Percentiles rank a stretch among this genome's conserved stretches.
Conservation (phyloP, 2,329 filamentous ascomycete species). For the Cladosporium austrohemisphaericum region DNA sequence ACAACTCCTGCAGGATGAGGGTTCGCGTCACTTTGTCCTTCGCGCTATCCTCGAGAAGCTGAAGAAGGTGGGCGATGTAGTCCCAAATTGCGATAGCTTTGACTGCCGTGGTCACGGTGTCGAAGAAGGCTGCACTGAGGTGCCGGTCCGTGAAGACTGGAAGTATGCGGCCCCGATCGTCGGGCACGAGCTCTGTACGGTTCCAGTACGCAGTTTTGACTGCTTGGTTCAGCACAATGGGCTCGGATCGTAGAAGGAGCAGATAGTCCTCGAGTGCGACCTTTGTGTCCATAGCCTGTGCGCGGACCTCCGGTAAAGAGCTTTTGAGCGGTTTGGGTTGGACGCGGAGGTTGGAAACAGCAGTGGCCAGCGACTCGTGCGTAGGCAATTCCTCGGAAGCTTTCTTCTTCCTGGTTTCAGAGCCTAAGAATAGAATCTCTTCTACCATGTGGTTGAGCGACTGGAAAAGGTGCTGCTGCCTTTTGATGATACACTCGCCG, state of each 20-base stretch:
- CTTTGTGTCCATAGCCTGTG: constrained; percentile 16
- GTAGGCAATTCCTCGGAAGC: not conserved
- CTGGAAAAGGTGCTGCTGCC: constrained; percentile 4
- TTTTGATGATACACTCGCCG: not conserved
- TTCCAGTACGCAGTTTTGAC: constrained; percentile 15
- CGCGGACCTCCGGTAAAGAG: constrained; percentile 14
- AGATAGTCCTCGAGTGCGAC: constrained; percentile 14
- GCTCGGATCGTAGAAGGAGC: constrained; percentile 16
- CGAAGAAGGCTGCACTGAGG: constrained; percentile 18
- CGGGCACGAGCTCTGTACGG: constrained; percentile 15
- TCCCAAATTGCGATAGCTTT: constrained; percentile 19
- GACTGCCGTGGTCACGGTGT: constrained; percentile 15
- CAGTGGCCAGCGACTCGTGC: not conserved
- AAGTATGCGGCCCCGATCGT: constrained; percentile 17
- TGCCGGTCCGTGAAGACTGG: constrained; percentile 13
- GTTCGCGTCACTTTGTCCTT: constrained; percentile 15
- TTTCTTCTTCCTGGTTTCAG: not conserved
- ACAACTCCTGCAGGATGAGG: constrained; percentile 17
- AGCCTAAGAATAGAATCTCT: constrained; percentile 16
- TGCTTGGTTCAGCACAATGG: constrained; percentile 16
- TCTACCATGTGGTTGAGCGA: constrained; percentile 18
- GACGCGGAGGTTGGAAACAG: constrained; percentile 14
- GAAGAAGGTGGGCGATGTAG: constrained; percentile 15
- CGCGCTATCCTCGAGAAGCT: constrained; percentile 8
- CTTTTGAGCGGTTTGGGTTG: constrained; percentile 9